Percentiles rank a stretch among this genome's conserved stretches.
phyloP scores from a whole-genome alignment of 2,329 filamentous ascomycete genomes.

The Orbilia quercus region DNA sequence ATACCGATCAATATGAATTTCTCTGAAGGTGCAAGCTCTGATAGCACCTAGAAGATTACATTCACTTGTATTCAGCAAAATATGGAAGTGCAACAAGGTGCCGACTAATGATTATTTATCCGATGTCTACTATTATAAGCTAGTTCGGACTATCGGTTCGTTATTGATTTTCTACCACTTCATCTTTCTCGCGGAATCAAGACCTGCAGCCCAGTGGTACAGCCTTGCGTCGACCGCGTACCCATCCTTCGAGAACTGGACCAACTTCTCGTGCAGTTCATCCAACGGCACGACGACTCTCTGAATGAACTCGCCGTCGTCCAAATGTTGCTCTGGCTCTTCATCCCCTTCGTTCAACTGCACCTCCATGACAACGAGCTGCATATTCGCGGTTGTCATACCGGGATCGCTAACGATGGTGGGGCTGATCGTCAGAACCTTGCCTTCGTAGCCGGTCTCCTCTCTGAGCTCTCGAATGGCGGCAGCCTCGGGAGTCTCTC shows the following conservation, averaged over 20 bases:
- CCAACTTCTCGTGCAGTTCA: constrained; percentile 70
- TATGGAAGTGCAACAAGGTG: too few relatives aligned
- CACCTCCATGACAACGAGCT: constrained; percentile 72
- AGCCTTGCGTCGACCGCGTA: constrained; percentile 70
- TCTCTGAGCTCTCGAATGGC: constrained; percentile 71
- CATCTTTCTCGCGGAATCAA: constrained; percentile 66
- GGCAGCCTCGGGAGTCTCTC: constrained; percentile 69
- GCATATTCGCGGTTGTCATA: constrained; percentile 72
- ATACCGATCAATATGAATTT: too few relatives aligned
- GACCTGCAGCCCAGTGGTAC: constrained; percentile 72
- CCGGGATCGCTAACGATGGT: constrained; percentile 76
- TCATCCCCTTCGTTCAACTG: constrained; percentile 63
- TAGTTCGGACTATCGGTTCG: too few relatives aligned
- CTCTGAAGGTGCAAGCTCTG: too few relatives aligned
- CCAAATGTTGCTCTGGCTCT: constrained; percentile 70
- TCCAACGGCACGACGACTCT: constrained; percentile 70
- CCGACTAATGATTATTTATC: too few relatives aligned
- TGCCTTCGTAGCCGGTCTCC: constrained; percentile 73
- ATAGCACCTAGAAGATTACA: too few relatives aligned
- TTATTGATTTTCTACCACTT: constrained; percentile 60
- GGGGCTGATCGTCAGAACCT: constrained; percentile 69
- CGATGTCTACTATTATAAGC: too few relatives aligned
- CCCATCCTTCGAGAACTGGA: constrained; percentile 67
- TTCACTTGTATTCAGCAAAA: too few relatives aligned
- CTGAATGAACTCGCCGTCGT: constrained; percentile 73